Conservation (phyloP, 2,329 filamentous ascomycete species). For the Diaporthe citrichinensis region DNA sequence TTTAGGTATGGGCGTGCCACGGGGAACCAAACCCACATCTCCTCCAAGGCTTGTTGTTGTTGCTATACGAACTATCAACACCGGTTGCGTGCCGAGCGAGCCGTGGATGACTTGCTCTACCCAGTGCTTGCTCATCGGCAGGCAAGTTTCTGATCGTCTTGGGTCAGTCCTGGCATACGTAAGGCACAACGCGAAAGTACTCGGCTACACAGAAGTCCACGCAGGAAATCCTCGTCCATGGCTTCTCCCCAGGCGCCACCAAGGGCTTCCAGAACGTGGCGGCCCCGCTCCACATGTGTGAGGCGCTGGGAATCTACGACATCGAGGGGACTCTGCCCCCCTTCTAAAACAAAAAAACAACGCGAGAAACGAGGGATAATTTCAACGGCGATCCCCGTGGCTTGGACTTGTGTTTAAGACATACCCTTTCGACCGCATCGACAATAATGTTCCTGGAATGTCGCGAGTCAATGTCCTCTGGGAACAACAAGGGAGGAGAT, state of each 20-base stretch:
- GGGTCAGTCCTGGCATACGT: neutral
- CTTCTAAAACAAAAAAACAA: neutral
- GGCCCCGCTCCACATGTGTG: conserved; percentile 14
- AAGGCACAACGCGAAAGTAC: neutral
- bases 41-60: conserved; percentile 18
- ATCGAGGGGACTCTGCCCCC: neutral
- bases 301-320: conserved; percentile 20
- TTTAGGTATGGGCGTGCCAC: conserved; percentile 5
- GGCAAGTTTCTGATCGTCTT: conserved; percentile 6
- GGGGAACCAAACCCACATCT: neutral
- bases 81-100: neutral
- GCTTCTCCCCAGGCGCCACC: conserved; percentile 1
- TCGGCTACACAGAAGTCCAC: neutral
- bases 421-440: neutral
- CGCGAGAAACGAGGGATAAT: neutral
- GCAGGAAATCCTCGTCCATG: neutral
- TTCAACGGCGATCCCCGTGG: conserved; percentile 21
- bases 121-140: neutral
- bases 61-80: neutral
- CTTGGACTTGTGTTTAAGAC: conserved; percentile 33
- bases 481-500: conserved; percentile 12
- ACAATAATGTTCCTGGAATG: neutral
- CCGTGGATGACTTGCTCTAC: neutral
- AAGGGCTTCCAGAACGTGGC: conserved; percentile 32
- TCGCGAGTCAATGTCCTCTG: conserved; percentile 19